Percentiles rank a stretch among this genome's conserved stretches.
phyloP scores from a whole-genome alignment of 73 alveolate species.

The Strombidium stylifer region DNA sequence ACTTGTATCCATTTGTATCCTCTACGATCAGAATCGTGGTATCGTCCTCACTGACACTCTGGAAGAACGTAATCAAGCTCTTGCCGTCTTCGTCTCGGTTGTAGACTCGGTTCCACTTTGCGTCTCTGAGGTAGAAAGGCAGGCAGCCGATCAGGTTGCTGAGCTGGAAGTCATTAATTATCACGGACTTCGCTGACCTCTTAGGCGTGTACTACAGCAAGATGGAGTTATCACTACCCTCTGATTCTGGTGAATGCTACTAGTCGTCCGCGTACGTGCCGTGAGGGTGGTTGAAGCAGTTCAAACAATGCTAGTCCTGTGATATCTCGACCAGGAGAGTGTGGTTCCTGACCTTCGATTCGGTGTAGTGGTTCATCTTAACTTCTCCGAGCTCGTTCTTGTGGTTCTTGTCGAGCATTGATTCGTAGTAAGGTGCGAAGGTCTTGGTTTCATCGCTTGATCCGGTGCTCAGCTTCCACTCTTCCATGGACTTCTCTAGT shows the following conservation, averaged over 20 bases:
- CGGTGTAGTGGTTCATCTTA: slow-evolving; percentile 10
- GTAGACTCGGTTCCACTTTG: slow-evolving; percentile 40
- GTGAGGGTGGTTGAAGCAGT: not conserved
- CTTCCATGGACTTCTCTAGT: slow-evolving; percentile 2
- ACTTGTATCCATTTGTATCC: slow-evolving; percentile 38
- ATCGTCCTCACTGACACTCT: not conserved
- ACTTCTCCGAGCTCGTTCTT: slow-evolving; percentile 15
- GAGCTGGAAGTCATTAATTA: slow-evolving; percentile 14
- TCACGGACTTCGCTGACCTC: slow-evolving; percentile 22
- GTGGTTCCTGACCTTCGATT: not conserved
- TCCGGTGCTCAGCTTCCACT: not conserved
- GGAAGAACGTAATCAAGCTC: slow-evolving; percentile 44
- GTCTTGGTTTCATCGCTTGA: slow-evolving; percentile 13
- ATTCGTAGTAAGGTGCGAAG: slow-evolving; percentile 40
- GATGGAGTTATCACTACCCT: no score
- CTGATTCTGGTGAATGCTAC: no score
- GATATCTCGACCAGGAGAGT: no score
- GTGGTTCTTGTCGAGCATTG: slow-evolving; percentile 13
- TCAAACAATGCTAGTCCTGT: not conserved
- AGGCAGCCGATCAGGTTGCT: slow-evolving; percentile 27
- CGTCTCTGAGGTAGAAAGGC: slow-evolving; percentile 36
- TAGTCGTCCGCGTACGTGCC: not conserved
- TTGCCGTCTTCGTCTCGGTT: slow-evolving; percentile 41
- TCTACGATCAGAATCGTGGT: slow-evolving; percentile 25
- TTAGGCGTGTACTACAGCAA: slow-evolving; percentile 28